Evolutionary conservation across 2,329 filamentous ascomycete species (phyloP), one percentile per base, ranked within the genome.

Genomic region (Coniella vitis): DNA sequence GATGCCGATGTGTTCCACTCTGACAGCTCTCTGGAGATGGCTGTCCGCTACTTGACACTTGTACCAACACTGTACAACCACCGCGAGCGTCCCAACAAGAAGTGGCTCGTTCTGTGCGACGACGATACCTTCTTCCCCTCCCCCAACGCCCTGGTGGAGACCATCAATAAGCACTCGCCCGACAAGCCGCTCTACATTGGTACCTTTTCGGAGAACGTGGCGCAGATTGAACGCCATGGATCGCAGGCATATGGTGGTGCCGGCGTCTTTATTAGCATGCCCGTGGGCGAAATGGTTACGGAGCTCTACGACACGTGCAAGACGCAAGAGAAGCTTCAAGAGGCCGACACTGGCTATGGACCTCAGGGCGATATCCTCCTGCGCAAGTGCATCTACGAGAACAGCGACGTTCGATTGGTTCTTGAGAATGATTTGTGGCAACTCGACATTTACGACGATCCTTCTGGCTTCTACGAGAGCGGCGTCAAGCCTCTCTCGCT

Each of bases 71-170:
- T 81, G 12, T 80, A 75, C 63, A 71, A 72, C 45, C 75, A 79
- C 55, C 67, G 66, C 2, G 72, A 73, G 2, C 66, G 73, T 40
- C 60, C 58, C 20, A 60, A 60, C 25, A 77, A 73, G 62, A 79
- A 76, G 55, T 84, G 80, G 80, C 69, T 79, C 1, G 78, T 79
- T 13, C 71, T 77, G 13, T 82, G 80, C 59, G 79, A 84, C 55
- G 80, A 84, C 55, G 80, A 84, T 54, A 84, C 80, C 3, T 83
- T 81, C 60, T 83, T 83, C 67, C 72, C 75, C 4, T 80, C 73
- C 49, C 78, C 82, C 61, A 67, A 79, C 46, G 70, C 65, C 10
- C 64, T 84, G 12, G 66, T 74, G 3, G 66, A 75, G 34, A 73
- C 69, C 41, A 68, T 83, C 37, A 64, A 63, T n/a, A 62, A 68